Evolutionary conservation across 2,329 filamentous ascomycete genomes (phyloP).

Genomic region (Trichoderma afroharzianum): DNA sequence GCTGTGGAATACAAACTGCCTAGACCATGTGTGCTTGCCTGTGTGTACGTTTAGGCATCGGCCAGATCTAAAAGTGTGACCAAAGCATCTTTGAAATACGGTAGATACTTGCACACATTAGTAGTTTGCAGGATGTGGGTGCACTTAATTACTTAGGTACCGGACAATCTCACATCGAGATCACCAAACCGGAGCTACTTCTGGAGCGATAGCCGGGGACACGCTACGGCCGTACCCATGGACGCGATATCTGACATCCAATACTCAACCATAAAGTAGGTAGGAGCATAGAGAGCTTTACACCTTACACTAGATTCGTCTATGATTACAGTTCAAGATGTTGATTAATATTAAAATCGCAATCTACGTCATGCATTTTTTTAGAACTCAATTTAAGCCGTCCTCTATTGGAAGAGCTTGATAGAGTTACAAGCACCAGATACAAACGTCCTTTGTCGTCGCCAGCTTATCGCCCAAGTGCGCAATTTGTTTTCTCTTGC

Average conservation of each 20-base stretch:
- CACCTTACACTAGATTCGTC: not conserved
- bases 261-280: not conserved
- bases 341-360: not conserved
- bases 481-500: not conserved
- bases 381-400: not conserved
- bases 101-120: not conserved
- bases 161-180: not conserved
- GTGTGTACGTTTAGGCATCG: not conserved
- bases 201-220: not conserved
- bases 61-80: not conserved
- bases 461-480: not conserved
- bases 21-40: not conserved
- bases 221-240: not conserved
- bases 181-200: not conserved
- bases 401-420: not conserved
- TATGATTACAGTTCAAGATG: not conserved
- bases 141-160: not conserved
- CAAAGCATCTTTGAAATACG: not conserved
- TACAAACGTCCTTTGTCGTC: not conserved
- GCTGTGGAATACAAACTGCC: not conserved
- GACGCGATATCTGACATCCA: not conserved
- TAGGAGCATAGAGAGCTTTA: not conserved
- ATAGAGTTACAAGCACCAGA: not conserved
- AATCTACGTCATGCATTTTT: not conserved
- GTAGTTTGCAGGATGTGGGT: not conserved